Evolutionary conservation across 2,329 filamentous ascomycete species (phyloP).

Genomic region (Xylariomycetidae sp.): DNA sequence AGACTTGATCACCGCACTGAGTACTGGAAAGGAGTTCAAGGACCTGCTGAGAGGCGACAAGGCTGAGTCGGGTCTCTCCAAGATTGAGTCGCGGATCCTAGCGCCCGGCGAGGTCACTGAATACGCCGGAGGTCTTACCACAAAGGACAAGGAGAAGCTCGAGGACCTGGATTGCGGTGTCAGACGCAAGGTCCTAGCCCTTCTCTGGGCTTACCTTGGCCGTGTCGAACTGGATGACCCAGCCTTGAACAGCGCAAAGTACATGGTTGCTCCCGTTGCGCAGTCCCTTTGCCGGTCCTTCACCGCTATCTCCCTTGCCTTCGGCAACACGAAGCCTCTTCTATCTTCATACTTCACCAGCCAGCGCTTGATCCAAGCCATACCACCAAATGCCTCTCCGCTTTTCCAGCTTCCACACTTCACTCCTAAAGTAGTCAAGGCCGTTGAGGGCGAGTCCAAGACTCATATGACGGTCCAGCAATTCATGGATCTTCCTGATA

Average conservation of each 20-base stretch:
- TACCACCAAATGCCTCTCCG: conserved; percentile 76
- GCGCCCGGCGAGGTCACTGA: conserved; percentile 48
- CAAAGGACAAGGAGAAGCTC: conserved; percentile 70
- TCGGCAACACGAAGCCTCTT: conserved; percentile 75
- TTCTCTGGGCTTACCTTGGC: conserved; percentile 93
- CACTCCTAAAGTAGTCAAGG: conserved; percentile 58
- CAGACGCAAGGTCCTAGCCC: conserved; percentile 77
- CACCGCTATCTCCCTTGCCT: conserved; percentile 79
- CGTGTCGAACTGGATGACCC: conserved; percentile 78
- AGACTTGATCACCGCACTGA: conserved; percentile 74
- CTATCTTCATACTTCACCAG: conserved; percentile 74
- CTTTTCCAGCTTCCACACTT: conserved; percentile 89
- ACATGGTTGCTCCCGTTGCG: conserved; percentile 81
- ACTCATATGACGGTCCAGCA: conserved; percentile 73
- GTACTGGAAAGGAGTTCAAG: conserved; percentile 80
- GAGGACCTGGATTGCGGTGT: conserved; percentile 74
- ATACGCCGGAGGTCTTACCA: conserved; percentile 54
- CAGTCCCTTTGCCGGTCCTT: conserved; percentile 82
- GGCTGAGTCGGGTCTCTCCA: conserved; percentile 72
- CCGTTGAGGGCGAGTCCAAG: conserved; percentile 69
- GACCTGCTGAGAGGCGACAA: conserved; percentile 69
- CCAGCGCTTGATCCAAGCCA: conserved; percentile 84
- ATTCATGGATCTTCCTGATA: conserved; percentile 80
- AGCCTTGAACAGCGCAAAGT: conserved; percentile 77
- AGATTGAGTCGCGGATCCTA: conserved; percentile 77